These are phyloP conservation scores for Gaultheria prostrata DNA, from an alignment of 148 eudicot genomes.

Conservation along the genomic window DNA sequence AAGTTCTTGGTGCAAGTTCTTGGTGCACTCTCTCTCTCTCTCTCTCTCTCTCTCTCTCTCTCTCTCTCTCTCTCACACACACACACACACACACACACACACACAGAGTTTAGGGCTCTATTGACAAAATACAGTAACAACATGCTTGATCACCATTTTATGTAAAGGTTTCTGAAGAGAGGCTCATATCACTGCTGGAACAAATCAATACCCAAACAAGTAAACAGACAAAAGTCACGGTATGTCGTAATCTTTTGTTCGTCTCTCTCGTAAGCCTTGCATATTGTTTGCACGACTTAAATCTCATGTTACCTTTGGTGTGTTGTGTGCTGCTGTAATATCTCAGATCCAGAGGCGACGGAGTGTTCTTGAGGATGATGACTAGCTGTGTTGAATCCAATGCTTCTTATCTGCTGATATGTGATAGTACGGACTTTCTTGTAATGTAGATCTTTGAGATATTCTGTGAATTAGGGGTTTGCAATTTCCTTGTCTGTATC, in stretches of 20 bases:
- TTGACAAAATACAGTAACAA: neutral
- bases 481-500: neutral
- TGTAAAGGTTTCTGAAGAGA: slow-evolving; percentile 86
- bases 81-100: too few relatives aligned
- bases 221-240: slow-evolving; percentile 94
- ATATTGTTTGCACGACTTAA: slow-evolving; percentile 4
- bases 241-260: slow-evolving; percentile 33
- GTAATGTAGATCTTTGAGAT: neutral
- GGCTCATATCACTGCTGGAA: slow-evolving; percentile 83
- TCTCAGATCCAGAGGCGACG: slow-evolving; percentile 96
- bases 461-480: neutral
- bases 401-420: neutral
- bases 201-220: slow-evolving; percentile 92
- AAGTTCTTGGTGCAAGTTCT: neutral
- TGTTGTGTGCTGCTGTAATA: neutral
- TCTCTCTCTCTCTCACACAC: too few relatives aligned
- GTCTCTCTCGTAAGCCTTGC: slow-evolving; percentile 1
- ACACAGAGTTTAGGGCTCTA: neutral
- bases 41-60: neutral
- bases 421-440: neutral
- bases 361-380: slow-evolving; percentile 92
- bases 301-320: slow-evolving; percentile 15
- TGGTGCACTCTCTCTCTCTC: neutral
- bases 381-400: slow-evolving; percentile 33
- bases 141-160: neutral